phyloP scores from a whole-genome alignment of 257 asterid species.

The Solanum microdontum region DNA sequence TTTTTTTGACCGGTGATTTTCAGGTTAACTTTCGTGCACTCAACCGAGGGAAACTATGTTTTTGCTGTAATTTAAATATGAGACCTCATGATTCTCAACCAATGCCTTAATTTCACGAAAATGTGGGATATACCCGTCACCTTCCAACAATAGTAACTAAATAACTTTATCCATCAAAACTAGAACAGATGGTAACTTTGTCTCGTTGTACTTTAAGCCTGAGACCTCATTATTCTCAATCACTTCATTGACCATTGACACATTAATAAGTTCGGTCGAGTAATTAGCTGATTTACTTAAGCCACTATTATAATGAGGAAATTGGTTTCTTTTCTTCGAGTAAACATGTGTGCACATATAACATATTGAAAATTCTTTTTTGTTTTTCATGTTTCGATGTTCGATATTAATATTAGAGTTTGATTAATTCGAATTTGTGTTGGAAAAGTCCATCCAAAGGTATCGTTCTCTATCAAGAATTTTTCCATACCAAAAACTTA shows the following conservation, averaged over 20 bases:
- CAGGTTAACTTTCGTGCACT: not conserved
- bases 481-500: not conserved
- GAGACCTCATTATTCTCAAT: not conserved
- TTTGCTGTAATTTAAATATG: no score
- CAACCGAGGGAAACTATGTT: fast-evolving
- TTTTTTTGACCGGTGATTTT: not conserved
- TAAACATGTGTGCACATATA: not conserved
- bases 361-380: not conserved
- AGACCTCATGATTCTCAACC: no score
- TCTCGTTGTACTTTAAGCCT: not conserved
- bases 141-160: no score
- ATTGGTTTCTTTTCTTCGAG: not conserved
- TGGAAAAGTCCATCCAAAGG: not conserved
- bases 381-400: not conserved
- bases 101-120: not conserved
- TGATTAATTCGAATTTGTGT: not conserved
- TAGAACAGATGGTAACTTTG: not conserved
- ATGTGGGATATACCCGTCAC: not conserved
- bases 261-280: not conserved
- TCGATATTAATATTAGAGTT: not conserved
- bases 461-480: not conserved
- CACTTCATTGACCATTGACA: no score
- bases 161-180: not conserved
- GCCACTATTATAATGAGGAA: not conserved
- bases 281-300: not conserved